A percentile compares a stretch with the other conserved stretches of the same genome.
Evolutionary conservation across 192 early-diverging fungal species (phyloP).

Genomic region (Umbelopsis isabellina): DNA sequence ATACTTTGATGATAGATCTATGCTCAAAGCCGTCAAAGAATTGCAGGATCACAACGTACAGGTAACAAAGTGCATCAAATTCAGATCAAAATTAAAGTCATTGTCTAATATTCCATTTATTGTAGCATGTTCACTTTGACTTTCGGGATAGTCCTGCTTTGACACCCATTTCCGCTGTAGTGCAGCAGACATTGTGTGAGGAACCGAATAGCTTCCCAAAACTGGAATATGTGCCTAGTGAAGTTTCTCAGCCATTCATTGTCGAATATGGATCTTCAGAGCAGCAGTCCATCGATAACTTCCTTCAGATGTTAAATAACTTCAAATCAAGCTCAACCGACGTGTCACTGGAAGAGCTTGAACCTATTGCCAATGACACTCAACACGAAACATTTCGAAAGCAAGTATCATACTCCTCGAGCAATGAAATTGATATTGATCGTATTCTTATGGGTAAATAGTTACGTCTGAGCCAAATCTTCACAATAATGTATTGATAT

Average conservation of each 20-base stretch:
- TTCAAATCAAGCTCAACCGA: too few relatives aligned
- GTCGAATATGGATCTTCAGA: too few relatives aligned
- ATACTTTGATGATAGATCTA: constrained; percentile 53
- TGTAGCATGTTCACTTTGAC: constrained; percentile 8
- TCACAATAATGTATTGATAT: too few relatives aligned
- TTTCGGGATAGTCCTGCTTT: constrained; percentile 3
- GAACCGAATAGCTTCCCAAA: too few relatives aligned
- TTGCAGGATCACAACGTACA: constrained; percentile 38
- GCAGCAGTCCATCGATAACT: too few relatives aligned
- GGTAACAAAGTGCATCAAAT: constrained; percentile 25
- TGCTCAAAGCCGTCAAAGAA: constrained; percentile 32
- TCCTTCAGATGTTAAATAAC: too few relatives aligned
- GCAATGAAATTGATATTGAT: constrained; percentile 29
- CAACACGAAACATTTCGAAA: neutral
- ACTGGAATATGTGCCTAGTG: too few relatives aligned
- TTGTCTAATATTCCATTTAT: neutral
- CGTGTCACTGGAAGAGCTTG: neutral
- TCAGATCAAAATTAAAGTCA: neutral
- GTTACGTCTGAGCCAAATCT: neutral
- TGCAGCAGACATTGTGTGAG: constrained; percentile 23
- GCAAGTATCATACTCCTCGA: neutral
- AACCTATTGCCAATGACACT: neutral
- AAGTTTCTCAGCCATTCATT: too few relatives aligned
- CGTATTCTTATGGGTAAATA: constrained; percentile 27
- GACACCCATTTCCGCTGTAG: too few relatives aligned